These are phyloP conservation scores for Colletotrichum cereale DNA, from an alignment of 2,329 filamentous ascomycete species.

Conservation along the genomic window DNA sequence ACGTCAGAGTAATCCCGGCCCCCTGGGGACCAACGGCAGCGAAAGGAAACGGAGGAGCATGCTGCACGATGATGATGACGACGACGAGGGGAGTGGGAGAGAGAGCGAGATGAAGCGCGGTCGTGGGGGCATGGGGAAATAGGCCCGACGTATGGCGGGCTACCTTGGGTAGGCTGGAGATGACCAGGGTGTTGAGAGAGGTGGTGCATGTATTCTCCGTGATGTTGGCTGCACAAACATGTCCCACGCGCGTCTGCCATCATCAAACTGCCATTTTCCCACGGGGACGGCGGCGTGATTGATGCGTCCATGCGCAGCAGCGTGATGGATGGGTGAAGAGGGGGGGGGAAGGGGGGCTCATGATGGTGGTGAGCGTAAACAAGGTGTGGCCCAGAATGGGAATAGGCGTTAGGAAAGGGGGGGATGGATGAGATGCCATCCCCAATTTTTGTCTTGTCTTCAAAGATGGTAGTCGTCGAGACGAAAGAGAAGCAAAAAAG, in stretches of 20 bases:
- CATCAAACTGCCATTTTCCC: conserved; percentile 8
- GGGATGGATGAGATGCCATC: conserved; percentile 16
- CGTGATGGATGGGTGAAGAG: background rate
- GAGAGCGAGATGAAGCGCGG: conserved; percentile 3
- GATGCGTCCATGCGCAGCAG: background rate
- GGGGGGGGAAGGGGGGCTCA: background rate
- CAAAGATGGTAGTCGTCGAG: background rate
- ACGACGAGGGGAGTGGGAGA: background rate
- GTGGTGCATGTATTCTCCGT: too few relatives aligned
- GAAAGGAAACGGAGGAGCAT: conserved; percentile 7
- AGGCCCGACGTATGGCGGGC: conserved; percentile 10
- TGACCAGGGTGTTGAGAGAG: conserved; percentile 6
- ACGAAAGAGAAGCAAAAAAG: background rate
- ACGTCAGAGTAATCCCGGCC: conserved; percentile 9
- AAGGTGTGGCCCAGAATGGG: conserved; percentile 13
- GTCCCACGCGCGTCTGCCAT: conserved; percentile 37
- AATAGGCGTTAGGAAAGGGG: background rate
- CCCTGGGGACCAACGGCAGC: conserved; percentile 2
- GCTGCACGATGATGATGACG: conserved; percentile 11
- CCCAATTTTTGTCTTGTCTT: conserved; percentile 7
- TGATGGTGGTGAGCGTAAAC: conserved; percentile 17
- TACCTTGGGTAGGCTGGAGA: background rate
- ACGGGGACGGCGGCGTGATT: conserved; percentile 19
- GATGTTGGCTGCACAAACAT: conserved; percentile 12
- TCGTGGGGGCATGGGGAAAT: conserved; percentile 17